These are phyloP conservation scores for Westerdykella aurantiaca DNA, from an alignment of 2,329 filamentous ascomycete genomes.

Conservation along the genomic window DNA sequence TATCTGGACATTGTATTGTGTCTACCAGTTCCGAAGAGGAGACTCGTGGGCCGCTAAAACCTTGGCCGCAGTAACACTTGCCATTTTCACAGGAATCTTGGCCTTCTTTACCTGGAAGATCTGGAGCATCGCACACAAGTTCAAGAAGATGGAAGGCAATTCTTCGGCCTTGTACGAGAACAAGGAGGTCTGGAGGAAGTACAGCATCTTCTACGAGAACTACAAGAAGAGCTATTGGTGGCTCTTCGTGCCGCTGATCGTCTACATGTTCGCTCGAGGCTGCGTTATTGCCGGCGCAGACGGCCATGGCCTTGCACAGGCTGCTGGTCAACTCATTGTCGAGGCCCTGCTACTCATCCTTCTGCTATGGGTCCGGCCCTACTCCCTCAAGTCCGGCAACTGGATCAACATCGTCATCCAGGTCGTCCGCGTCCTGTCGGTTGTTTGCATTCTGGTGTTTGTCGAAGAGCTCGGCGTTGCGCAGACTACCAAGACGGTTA, in stretches of 20 bases:
- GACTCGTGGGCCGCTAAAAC: constrained; percentile 90
- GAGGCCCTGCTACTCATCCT: constrained; percentile 74
- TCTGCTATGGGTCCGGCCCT: constrained; percentile 80
- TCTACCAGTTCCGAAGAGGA: constrained; percentile 89
- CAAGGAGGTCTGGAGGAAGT: constrained; percentile 88
- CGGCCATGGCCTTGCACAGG: constrained; percentile 78
- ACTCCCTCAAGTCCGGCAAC: constrained; percentile 78
- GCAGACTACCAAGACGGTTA: constrained; percentile 89
- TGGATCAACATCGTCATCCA: constrained; percentile 93
- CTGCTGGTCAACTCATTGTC: constrained; percentile 70
- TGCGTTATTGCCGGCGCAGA: constrained; percentile 78
- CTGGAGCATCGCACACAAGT: constrained; percentile 65
- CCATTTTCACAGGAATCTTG: constrained; percentile 73
- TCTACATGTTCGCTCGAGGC: constrained; percentile 88
- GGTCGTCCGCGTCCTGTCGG: constrained; percentile 79
- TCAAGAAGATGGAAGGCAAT: constrained; percentile 72
- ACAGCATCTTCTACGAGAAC: constrained; percentile 93
- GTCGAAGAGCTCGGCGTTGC: constrained; percentile 86
- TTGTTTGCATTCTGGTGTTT: constrained; percentile 84
- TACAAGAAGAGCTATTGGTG: constrained; percentile 97
- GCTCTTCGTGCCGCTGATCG: constrained; percentile 83
- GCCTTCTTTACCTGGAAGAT: constrained; percentile 81
- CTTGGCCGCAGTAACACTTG: constrained; percentile 76
- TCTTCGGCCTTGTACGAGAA: constrained; percentile 71
- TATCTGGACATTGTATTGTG: constrained; percentile 90